Evolutionary conservation across 1,284 basidiomycete genomes (phyloP).

Genomic region (Trichosporon ovoides): DNA sequence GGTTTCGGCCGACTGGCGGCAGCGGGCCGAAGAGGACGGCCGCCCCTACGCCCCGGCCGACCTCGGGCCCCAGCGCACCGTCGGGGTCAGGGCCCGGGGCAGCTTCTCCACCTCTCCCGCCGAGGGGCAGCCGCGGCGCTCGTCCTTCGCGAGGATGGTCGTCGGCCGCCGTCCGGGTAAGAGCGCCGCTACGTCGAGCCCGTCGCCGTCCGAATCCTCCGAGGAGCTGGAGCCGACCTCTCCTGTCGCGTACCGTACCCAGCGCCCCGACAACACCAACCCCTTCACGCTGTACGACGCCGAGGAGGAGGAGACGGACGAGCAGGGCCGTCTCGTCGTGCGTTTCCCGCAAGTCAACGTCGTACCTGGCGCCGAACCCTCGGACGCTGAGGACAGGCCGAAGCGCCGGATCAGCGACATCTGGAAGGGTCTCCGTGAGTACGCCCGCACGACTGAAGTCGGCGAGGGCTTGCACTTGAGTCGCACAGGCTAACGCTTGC

Average conservation of each 20-base stretch:
- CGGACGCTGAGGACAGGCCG: neutral
- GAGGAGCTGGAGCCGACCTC: neutral
- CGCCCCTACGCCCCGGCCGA: neutral
- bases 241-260: neutral
- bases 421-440: neutral
- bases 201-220: neutral
- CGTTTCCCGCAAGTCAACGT: neutral
- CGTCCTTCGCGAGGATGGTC: neutral
- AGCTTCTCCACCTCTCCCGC: neutral
- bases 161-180: neutral
- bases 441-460: neutral
- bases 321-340: neutral
- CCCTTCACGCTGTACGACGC: neutral
- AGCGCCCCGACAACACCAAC: neutral
- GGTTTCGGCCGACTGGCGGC: neutral
- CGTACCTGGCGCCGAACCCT: neutral
- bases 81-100: neutral
- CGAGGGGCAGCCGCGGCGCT: neutral
- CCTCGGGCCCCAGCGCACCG: neutral
- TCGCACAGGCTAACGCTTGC: too few species aligned
- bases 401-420: neutral
- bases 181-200: neutral
- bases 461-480: too few species aligned
- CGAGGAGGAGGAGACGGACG: neutral
- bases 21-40: neutral